These are phyloP conservation scores for Pneumocystis canis DNA, from an alignment of 1,139 yeast genomes.

Conservation along the genomic window DNA sequence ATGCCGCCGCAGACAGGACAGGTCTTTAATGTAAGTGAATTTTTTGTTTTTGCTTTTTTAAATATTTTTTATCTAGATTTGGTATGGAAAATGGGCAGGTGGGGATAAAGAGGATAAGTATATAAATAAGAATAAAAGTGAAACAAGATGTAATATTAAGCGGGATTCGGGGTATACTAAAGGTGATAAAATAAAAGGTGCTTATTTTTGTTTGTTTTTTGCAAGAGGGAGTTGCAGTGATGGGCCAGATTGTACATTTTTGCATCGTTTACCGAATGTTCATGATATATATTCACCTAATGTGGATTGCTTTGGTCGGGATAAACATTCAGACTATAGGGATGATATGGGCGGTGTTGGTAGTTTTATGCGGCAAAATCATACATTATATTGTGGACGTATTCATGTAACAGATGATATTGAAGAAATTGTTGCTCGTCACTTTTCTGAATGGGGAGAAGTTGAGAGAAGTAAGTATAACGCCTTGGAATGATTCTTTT, in stretches of 20 bases:
- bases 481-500: not conserved
- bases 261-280: constrained; percentile 59
- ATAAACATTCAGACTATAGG: constrained; percentile 62
- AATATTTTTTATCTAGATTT: constrained; percentile 2
- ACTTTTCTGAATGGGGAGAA: constrained; percentile 64
- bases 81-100: constrained; percentile 64
- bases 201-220: constrained; percentile 62
- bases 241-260: constrained; percentile 60
- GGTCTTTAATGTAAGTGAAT: constrained; percentile 68
- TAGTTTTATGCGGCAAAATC: constrained; percentile 51
- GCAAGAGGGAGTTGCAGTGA: constrained; percentile 77
- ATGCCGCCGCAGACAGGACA: not conserved
- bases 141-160: constrained; percentile 42
- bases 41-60: constrained; percentile 41
- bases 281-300: constrained; percentile 40
- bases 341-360: constrained; percentile 97
- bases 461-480: constrained; percentile 39
- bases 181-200: constrained; percentile 38
- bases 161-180: constrained; percentile 63
- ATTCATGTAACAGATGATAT: constrained; percentile 31
- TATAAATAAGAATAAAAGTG: constrained; percentile 31
- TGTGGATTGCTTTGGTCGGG: constrained; percentile 87
- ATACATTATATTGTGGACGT: constrained; percentile 69
- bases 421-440: constrained; percentile 33
- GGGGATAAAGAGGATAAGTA: constrained; percentile 26